Evolutionary conservation across 768 basidiomycete species (phyloP), one percentile per base, ranked within the genome.

Genomic region (Lactarius psammicola): DNA sequence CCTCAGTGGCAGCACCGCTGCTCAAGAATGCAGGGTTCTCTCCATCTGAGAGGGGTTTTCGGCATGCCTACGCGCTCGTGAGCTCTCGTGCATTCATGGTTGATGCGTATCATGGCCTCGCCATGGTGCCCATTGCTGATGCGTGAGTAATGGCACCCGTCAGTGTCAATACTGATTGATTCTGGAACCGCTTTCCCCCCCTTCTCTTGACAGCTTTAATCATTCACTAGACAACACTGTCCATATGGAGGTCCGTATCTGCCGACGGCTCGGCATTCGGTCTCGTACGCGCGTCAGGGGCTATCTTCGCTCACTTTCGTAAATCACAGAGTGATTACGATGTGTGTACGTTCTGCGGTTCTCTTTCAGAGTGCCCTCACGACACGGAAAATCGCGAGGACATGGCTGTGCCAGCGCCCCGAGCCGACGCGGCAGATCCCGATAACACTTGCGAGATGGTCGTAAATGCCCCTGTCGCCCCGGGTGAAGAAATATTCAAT

Each of bases 111-210:
- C 92, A 93, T 73, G 85, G 86, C 7, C 78, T 95, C 20, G 83
- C 89, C 1, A 89, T 96, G 83, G 90, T 93, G 23, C 92, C 94
- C 4, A 83, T 94, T 68, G 91, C 91, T 36, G 94, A 95, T 77
- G 82, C 83, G 89, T 92, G 73, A 75, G 87, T 82, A 10, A 62
- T 42, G 34, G 31, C 44, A 40, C 23, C 6, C 44, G 31, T 40
- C 34, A 23, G 23, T 38, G 55, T 31, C 38, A 18, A 59, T 59
- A 34, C 28, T 17, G 2, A 53, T 38, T 58, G 15, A 53, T 51
- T 56, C 59, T 57, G 33, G 36, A 38, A 11, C n/a, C 13, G n/a
- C 67, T 53, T 55, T 36, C 64, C 72, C 33, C 18, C 56, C 58
- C 44, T 20, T n/a, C 28, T 53, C 40, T 57, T 63, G 66, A 60